phyloP scores from a whole-genome alignment of 2,329 filamentous ascomycete species.

The Cercospora sp. region DNA sequence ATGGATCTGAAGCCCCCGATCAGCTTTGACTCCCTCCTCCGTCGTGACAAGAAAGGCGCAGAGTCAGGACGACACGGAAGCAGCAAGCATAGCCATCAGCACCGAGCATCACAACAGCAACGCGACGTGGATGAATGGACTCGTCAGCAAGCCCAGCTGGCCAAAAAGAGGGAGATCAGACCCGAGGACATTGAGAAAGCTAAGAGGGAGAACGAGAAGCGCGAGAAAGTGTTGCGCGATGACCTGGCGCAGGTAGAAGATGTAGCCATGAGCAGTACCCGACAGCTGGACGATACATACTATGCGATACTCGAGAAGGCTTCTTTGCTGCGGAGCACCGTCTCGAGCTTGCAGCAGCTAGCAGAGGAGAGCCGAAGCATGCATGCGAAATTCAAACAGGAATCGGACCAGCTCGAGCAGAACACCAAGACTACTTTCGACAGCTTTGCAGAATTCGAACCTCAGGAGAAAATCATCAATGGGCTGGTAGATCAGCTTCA shows the following conservation, averaged over 20 bases:
- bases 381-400: conserved; percentile 54
- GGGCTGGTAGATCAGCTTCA: conserved; percentile 63
- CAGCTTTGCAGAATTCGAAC: conserved; percentile 61
- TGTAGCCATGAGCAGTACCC: conserved; percentile 62
- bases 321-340: conserved; percentile 62
- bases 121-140: conserved; percentile 21
- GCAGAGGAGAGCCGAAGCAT: conserved; percentile 57
- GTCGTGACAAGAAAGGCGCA: conserved; percentile 36
- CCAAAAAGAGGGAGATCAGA: conserved; percentile 33
- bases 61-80: conserved; percentile 31
- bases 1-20: conserved; percentile 48
- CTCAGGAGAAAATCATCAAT: conserved; percentile 64
- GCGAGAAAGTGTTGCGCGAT: conserved; percentile 43
- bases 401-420: conserved; percentile 59
- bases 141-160: conserved; percentile 24
- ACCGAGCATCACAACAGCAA: conserved; percentile 17
- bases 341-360: conserved; percentile 66
- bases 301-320: conserved; percentile 71
- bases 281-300: conserved; percentile 71
- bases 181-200: conserved; percentile 45
- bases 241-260: conserved; percentile 49
- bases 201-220: conserved; percentile 41
- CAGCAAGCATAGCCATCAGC: conserved; percentile 16
- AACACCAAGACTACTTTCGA: conserved; percentile 64
- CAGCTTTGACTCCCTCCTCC: conserved; percentile 46